phyloP scores from a whole-genome alignment of 805 yeast species.

The Kodamaea fukazawae region DNA sequence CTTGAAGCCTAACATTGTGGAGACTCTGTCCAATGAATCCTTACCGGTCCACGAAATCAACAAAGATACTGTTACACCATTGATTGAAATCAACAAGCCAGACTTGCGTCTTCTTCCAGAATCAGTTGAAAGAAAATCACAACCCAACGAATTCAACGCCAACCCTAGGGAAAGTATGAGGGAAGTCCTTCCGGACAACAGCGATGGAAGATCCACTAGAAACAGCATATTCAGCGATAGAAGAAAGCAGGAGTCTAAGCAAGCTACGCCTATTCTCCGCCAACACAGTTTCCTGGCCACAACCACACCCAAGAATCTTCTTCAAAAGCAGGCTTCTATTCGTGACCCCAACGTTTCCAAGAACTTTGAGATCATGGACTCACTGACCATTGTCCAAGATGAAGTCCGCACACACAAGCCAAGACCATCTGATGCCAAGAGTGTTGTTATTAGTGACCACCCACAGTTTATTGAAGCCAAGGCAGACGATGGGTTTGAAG shows the following conservation, averaged over 20 bases:
- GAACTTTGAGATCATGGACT: constrained; percentile 22
- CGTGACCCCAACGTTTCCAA: constrained; percentile 8
- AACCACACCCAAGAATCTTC: too few relatives aligned
- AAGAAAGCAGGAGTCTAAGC: too few relatives aligned
- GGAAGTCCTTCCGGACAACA: too few relatives aligned
- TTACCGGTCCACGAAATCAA: constrained; percentile 11
- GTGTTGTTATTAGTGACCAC: constrained; percentile 2
- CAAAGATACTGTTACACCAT: constrained; percentile 8
- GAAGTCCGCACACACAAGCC: neutral
- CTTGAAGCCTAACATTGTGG: constrained; percentile 23
- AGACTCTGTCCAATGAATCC: constrained; percentile 26
- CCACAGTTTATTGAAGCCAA: neutral
- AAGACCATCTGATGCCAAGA: constrained; percentile 1
- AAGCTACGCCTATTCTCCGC: too few relatives aligned
- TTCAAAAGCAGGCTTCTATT: too few relatives aligned
- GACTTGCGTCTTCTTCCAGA: constrained; percentile 8
- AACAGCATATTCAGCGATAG: too few relatives aligned
- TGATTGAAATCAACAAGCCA: constrained; percentile 13
- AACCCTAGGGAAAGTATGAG: too few relatives aligned
- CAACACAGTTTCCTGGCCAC: too few relatives aligned
- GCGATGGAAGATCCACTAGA: too few relatives aligned
- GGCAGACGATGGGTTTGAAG: constrained; percentile 7
- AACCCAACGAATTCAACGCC: constrained; percentile 3
- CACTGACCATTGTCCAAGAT: constrained; percentile 20
- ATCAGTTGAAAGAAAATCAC: neutral